These are phyloP conservation scores for Chalara sp. DNA, from an alignment of 2,329 filamentous ascomycete species.

Conservation along the genomic window DNA sequence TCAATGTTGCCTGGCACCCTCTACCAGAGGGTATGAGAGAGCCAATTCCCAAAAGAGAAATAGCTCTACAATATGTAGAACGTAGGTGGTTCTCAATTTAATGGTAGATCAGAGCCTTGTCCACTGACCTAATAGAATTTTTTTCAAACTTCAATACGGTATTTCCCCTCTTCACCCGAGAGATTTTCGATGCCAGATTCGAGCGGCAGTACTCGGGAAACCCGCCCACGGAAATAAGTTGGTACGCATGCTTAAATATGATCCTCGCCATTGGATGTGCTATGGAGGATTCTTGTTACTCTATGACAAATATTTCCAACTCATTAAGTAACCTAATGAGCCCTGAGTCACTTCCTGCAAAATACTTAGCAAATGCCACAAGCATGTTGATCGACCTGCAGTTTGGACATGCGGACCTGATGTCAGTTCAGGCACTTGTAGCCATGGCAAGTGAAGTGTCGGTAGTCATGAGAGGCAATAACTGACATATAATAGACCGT, in stretches of 20 bases:
- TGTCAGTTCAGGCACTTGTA: constrained; percentile 19
- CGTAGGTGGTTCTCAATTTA: constrained; percentile 8
- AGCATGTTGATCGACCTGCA: constrained; percentile 16
- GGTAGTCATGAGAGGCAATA: constrained; percentile 2
- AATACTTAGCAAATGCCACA: constrained; percentile 18
- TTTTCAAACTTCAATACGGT: constrained; percentile 14
- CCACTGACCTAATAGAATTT: constrained; percentile 9
- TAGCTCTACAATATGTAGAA: constrained; percentile 14
- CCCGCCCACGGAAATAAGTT: constrained; percentile 12
- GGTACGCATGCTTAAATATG: constrained; percentile 21
- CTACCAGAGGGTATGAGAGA: constrained; percentile 10
- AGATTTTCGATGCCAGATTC: constrained; percentile 13
- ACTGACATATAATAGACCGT: constrained; percentile 4
- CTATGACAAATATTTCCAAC: too few species aligned
- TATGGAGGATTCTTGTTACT: background rate
- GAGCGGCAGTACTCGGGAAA: constrained; percentile 16
- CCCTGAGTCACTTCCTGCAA: background rate
- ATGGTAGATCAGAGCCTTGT: constrained; percentile 2
- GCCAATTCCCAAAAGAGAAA: constrained; percentile 14
- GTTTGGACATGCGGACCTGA: constrained; percentile 14
- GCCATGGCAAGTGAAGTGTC: constrained; percentile 9
- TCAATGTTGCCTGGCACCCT: constrained; percentile 11
- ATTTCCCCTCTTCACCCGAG: constrained; percentile 13
- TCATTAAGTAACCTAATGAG: too few species aligned
- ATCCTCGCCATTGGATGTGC: constrained; percentile 9